Base-by-base conservation (phyloP, 176 grass and related monocot genomes). In the Musa troglodytarum region DNA sequence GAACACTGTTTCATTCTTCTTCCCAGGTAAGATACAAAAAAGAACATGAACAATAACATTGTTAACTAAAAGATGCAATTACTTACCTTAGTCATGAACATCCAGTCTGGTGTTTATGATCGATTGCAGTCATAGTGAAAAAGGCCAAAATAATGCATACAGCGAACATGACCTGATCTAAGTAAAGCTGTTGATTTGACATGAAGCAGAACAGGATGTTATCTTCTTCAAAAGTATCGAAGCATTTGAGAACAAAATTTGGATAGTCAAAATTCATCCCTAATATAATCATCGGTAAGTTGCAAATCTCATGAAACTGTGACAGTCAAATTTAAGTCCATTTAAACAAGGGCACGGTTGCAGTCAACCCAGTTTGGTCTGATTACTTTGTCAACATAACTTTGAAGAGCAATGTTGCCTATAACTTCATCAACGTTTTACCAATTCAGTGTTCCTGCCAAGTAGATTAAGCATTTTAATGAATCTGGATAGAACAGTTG, bases 401-500 rank as follows among this genome's bases (percentile, higher is more conserved):
- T 50, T 76, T 63, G 10, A 26, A 25, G 51, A 24, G 12, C 10
- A 23, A 14, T 26, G 52, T 11, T 23, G 12, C 24, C 54, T 20
- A 17, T 49, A 24, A 65, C 56, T 82, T 87, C 80, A 85, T 55
- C 52, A 84, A 74, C 70, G 73, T 77, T 86, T 93, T 10, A 53
- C 53, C 53, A 89, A 82, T 23, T 83, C 88, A 19, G 88, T 68
- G 77, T 97, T 86, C 81, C 94, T 97, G 80, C n/a, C 75, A 76
- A 86, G 66, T 49, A 71, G 23, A 83, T n/a, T 28, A 56, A 2
- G 10, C 43, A 75, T 71, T 34, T 69, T 52, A 73, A 58, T 55
- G 20, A 43, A 43, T 43, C 34, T 43, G 34, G 34, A 43, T 43
- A 43, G 34, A 43, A 5, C 34, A 43, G 34, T 43, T 52, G 19